phyloP scores from a whole-genome alignment of 192 early-diverging fungal genomes.

The Coemansia sp. region DNA sequence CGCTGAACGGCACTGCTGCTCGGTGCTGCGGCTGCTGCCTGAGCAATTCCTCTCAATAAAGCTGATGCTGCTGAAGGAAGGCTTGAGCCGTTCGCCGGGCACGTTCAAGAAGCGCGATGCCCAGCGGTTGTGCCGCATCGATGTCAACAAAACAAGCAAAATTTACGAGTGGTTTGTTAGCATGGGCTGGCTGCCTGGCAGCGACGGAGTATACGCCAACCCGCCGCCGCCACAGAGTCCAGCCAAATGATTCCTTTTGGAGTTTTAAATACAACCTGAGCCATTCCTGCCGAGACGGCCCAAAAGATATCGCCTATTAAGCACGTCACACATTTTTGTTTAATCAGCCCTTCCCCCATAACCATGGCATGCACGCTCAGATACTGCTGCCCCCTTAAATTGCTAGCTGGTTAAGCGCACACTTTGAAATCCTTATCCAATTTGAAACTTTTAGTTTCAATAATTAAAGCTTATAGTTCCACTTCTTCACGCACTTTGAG shows the following conservation, averaged over 20 bases:
- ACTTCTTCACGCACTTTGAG: conserved; percentile 1
- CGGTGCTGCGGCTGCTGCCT: conserved; percentile 78
- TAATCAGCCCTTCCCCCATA: background rate
- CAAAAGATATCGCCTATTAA: background rate
- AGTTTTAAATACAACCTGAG: background rate
- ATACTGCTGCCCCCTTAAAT: background rate
- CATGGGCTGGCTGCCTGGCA: conserved; percentile 75
- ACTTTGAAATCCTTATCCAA: background rate
- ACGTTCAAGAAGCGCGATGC: conserved; percentile 88
- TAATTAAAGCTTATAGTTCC: background rate
- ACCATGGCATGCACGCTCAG: background rate
- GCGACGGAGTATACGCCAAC: conserved; percentile 34
- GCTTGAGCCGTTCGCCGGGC: conserved; percentile 22
- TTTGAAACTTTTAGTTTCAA: conserved; percentile 7
- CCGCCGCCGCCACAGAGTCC: conserved; percentile 3
- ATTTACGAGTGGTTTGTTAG: conserved; percentile 86
- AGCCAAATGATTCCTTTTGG: background rate
- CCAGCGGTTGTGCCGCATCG: conserved; percentile 84
- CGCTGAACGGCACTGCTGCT: conserved; percentile 72
- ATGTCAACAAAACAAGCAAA: conserved; percentile 91
- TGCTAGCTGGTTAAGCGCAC: background rate
- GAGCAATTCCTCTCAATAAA: conserved; percentile 85
- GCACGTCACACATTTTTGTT: background rate
- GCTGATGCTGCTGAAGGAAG: conserved; percentile 67
- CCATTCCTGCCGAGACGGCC: background rate